Conservation (phyloP, 2,329 filamentous ascomycete species). For the Dothistroma septosporum region DNA sequence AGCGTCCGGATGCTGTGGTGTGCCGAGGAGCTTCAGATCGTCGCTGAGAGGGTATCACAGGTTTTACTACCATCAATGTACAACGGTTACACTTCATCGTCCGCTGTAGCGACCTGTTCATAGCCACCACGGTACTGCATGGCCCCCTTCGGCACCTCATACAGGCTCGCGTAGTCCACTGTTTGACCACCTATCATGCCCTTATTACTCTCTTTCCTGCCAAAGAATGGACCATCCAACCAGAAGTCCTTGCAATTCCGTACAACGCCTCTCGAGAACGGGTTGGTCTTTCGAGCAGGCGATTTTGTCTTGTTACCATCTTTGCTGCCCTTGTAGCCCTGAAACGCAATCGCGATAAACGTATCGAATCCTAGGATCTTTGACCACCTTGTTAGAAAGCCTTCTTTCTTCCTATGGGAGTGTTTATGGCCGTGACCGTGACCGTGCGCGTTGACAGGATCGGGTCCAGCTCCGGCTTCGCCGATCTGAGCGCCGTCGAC, state of each 20-base stretch:
- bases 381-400: conserved; percentile 74
- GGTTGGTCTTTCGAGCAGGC: conserved; percentile 57
- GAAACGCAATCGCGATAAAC: conserved; percentile 84
- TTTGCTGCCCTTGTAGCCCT: conserved; percentile 59
- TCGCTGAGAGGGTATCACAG: neutral
- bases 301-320: conserved; percentile 39
- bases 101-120: conserved; percentile 55
- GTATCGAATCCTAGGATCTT: conserved; percentile 85
- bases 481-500: conserved; percentile 67
- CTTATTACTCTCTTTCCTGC: conserved; percentile 67
- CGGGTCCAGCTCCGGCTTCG: conserved; percentile 60
- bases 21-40: neutral
- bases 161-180: conserved; percentile 85
- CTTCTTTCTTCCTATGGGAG: conserved; percentile 54
- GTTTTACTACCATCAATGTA: neutral
- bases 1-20: neutral
- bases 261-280: conserved; percentile 77
- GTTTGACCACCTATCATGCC: conserved; percentile 72
- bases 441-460: conserved; percentile 43
- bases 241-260: conserved; percentile 95
- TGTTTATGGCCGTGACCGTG: conserved; percentile 36
- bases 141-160: conserved; percentile 70
- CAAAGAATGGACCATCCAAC: conserved; percentile 81
- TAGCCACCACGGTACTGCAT: conserved; percentile 59
- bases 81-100: conserved; percentile 32